phyloP scores from a whole-genome alignment of 1,284 basidiomycete species.

The Naganishia sp. region DNA sequence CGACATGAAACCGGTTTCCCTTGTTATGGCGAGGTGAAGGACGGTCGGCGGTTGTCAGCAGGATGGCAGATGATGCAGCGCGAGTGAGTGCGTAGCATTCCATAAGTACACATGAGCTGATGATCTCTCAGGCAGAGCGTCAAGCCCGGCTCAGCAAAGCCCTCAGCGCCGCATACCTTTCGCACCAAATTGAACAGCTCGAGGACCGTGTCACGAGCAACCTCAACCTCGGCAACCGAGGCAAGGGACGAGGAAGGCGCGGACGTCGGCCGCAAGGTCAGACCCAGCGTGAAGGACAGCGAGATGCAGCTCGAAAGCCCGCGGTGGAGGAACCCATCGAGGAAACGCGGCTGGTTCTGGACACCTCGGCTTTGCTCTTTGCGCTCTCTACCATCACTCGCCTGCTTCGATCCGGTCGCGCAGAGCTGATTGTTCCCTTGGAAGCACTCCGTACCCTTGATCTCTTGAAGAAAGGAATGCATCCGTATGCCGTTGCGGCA shows the following conservation, averaged over 20 bases:
- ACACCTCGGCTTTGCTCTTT: constrained; percentile 83
- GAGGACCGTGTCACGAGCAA: constrained; percentile 38
- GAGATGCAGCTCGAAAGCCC: constrained; percentile 4
- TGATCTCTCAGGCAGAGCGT: constrained; percentile 39
- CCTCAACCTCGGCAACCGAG: constrained; percentile 5
- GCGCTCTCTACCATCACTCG: constrained; percentile 76
- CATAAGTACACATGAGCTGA: not conserved
- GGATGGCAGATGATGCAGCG: constrained; percentile 12
- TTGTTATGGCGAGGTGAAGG: too few relatives aligned
- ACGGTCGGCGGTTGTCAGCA: too few relatives aligned
- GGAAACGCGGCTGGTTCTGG: constrained; percentile 74
- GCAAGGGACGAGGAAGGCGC: constrained; percentile 9
- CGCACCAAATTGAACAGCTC: constrained; percentile 52
- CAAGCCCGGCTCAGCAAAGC: constrained; percentile 50
- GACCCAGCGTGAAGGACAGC: constrained; percentile 19
- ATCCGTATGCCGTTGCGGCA: constrained; percentile 73
- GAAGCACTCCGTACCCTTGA: constrained; percentile 93
- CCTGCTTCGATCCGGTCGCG: constrained; percentile 69
- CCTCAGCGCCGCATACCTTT: constrained; percentile 52
- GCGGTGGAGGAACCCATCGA: constrained; percentile 37
- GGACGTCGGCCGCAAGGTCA: constrained; percentile 19
- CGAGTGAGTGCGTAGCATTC: not conserved
- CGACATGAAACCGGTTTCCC: too few relatives aligned
- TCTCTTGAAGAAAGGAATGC: constrained; percentile 85
- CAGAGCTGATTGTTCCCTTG: constrained; percentile 71